Evolutionary conservation across 2,329 filamentous ascomycete genomes (phyloP).

Genomic region (Epichloe elymi): DNA sequence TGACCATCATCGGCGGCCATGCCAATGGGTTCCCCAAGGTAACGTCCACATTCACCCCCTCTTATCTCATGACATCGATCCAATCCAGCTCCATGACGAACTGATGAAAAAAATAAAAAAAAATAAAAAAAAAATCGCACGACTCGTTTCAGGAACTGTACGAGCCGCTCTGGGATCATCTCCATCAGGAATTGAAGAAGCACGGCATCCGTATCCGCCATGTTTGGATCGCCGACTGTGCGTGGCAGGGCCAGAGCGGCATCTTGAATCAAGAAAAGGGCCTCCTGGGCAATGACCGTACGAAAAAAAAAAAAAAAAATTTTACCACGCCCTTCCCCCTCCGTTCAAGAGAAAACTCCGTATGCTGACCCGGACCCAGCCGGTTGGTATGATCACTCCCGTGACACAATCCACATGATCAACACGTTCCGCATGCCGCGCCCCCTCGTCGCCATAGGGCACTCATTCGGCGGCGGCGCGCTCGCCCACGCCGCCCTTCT

Average conservation of each 20-base stretch:
- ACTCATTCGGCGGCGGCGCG: conserved; percentile 74
- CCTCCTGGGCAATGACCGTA: conserved; percentile 69
- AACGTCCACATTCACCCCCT: conserved; percentile 1
- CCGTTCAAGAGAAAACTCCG: too few species aligned
- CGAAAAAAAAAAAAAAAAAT: neutral
- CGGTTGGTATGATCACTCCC: conserved; percentile 72
- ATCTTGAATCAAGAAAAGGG: conserved; percentile 56
- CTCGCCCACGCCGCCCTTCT: conserved; percentile 59
- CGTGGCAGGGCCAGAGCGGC: conserved; percentile 69
- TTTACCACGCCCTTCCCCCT: too few species aligned
- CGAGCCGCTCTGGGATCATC: conserved; percentile 80
- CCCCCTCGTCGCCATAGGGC: conserved; percentile 72
- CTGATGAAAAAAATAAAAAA: too few species aligned
- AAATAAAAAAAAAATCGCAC: too few species aligned
- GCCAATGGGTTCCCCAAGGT: conserved; percentile 91
- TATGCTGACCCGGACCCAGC: conserved; percentile 39
- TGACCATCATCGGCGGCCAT: conserved; percentile 78
- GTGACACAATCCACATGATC: conserved; percentile 74
- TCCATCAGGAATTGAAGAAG: conserved; percentile 44
- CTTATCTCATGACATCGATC: too few species aligned
- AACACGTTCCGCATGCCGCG: conserved; percentile 72
- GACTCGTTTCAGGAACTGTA: conserved; percentile 58
- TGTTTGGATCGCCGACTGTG: conserved; percentile 87
- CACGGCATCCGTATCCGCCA: conserved; percentile 57
- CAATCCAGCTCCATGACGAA: too few species aligned